These are phyloP conservation scores for Psidium friedrichsthalianum DNA, from an alignment of 345 rosid genomes.

Conservation along the genomic window DNA sequence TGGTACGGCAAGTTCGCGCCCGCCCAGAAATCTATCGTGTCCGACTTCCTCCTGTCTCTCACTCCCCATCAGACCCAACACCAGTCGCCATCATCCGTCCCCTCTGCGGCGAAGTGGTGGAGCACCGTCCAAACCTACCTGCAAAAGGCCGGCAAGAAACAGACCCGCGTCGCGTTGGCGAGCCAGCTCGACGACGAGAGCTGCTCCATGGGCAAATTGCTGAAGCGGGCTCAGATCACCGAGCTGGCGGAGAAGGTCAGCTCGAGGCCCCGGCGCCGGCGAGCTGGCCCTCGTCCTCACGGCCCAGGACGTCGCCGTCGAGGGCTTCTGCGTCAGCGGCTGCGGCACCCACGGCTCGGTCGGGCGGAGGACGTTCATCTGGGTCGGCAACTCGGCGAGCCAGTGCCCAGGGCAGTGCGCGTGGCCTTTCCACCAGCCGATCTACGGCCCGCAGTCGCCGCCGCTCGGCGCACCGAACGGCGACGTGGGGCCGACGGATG, in stretches of 20 bases:
- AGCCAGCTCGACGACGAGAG: conserved; percentile 11
- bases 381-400: conserved; percentile 29
- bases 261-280: conserved; percentile 1
- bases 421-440: conserved; percentile 40
- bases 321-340: conserved; percentile 28
- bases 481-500: conserved; percentile 30
- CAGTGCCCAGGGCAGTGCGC: conserved; percentile 45
- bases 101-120: conserved; percentile 21
- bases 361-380: conserved; percentile 9
- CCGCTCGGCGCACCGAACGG: conserved; percentile 28
- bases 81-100: not conserved
- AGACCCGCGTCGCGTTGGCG: not conserved
- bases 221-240: conserved; percentile 11
- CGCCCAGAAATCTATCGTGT: conserved; percentile 18
- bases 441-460: conserved; percentile 27
- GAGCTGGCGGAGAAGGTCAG: conserved; percentile 4
- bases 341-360: conserved; percentile 29
- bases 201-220: conserved; percentile 19
- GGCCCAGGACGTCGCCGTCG: conserved; percentile 25
- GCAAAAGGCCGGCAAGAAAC: conserved; percentile 14
- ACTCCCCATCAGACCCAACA: not conserved
- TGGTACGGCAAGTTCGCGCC: conserved; percentile 27
- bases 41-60: conserved; percentile 20
- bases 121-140: conserved; percentile 12
- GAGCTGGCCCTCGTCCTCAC: conserved; percentile 23